Evolutionary conservation across 768 basidiomycete species (phyloP), one percentile per base, ranked within the genome.

Genomic region (Podaxis sp.): DNA sequence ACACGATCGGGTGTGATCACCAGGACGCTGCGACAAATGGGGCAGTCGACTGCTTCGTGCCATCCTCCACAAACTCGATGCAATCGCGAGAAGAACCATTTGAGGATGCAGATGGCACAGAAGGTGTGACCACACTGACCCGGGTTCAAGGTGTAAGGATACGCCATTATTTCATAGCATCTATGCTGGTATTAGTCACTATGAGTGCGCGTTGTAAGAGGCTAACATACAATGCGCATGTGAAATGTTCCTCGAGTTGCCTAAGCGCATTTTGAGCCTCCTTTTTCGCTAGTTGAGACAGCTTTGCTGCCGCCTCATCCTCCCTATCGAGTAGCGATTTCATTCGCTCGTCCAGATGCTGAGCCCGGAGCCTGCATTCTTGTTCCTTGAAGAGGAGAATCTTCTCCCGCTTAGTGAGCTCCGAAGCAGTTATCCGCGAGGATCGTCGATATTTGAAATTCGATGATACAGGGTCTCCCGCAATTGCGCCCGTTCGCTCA

Each of bases 11-110:
- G 80, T 13, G 83, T 84, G 57, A 79, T 76, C 55, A 78, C 78
- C 61, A 89, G 74, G 43, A 77, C 61, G 59, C 79, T 80, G 67
- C 86, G 85, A 72, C 88, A 89, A 62, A 88, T 79, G 38, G 88
- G 88, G 71, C 87, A 89, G 66, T 86, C 83, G 47, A 89, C 85
- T 12, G 80, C 70, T 67, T 87, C 83, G 64, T 88, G 88, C 88
- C 88, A 90, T 36, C 76, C 75, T 29, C 87, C 87, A 68, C 89
- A 89, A 0, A 75, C 77, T 52, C 75, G 76, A 72, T 89, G 87
- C 29, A 89, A 73, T 53, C 83, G 82, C 67, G 86, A 85, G 76
- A 88, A 89, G 73, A 85, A 84, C 85, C 86, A 87, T 68, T 83
- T 84, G 33, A 89, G 71, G 64, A 87, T 85, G 72, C 86, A 89